Base-by-base conservation (phyloP, 2,329 filamentous ascomycete genomes). In the Colletotrichum caudatum region DNA sequence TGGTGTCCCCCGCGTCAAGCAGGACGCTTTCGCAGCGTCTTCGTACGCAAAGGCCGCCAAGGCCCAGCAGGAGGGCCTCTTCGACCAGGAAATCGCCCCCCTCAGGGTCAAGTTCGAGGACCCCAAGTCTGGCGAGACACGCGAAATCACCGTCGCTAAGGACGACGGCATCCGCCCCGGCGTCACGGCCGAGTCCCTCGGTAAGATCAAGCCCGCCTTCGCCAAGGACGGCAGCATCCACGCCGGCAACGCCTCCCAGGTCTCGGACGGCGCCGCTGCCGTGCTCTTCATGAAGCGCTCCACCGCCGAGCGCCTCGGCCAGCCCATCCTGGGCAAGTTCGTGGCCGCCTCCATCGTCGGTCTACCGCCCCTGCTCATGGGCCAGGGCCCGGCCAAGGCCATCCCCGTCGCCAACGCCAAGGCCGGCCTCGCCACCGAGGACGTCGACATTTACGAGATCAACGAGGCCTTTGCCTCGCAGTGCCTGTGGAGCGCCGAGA, bases 381-480 rank as follows among this genome's bases (percentile, higher is more conserved):
- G 96, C 74, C 87, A 97, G 76, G 96, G 96, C 1, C 96, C 96
- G 62, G 97, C 94, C 90, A 95, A 95, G 83, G 95, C 96, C 69
- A 98, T 99, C 78, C 96, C 96, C 75, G 93, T 95, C 80, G 95
- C 94, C 5, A 91, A 98, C 68, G 89, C 93, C 80, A 95, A 96
- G 81, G 93, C 95, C 0, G 94, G 95, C 72, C 90, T 99, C 77
- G 87, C 86, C 80, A 94, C 92, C 82, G 92, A 97, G 69, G 95
- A 98, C 76, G 94, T 99, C 39, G 96, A 98, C 81, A 95, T 98
- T 79, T 98, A 90, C 79, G 96, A 99, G 89, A 98, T 99, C 88
- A 99, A 99, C 86, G 96, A 99, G 89, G 96, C 96, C 1, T 99
- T 99, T 82, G 96, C 96, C 41, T 93, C 90, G 74, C 95, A 98